A percentile compares a stretch with the other conserved stretches of the same genome.
phyloP scores from a whole-genome alignment of 306 rosid species.

The Styphnolobium japonicum region DNA sequence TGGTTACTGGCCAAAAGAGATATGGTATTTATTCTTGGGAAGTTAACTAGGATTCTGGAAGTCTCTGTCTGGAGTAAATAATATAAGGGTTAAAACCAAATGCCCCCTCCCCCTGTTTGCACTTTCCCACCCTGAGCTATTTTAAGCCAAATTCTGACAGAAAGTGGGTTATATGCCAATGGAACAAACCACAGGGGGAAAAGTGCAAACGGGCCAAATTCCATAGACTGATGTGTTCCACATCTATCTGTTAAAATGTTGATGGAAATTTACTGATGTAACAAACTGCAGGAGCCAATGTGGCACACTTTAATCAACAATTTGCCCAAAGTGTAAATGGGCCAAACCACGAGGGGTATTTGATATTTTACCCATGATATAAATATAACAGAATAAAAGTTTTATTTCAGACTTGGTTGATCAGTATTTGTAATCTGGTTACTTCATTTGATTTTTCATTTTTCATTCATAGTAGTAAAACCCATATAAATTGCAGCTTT shows the following conservation, averaged over 20 bases:
- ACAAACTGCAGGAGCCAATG: neutral
- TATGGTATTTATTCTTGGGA: neutral
- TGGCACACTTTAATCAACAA: neutral
- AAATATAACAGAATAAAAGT: neutral
- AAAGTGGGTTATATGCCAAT: neutral
- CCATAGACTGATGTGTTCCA: neutral
- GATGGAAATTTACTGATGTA: neutral
- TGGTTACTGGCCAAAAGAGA: neutral
- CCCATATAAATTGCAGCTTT: neutral
- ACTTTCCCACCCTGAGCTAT: neutral
- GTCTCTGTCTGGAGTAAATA: neutral
- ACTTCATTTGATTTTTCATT: too few species aligned
- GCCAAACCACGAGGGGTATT: neutral
- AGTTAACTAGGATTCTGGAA: conserved; percentile 3
- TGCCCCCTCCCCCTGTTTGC: neutral
- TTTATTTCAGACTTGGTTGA: neutral
- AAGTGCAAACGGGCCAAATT: neutral
- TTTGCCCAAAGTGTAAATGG: neutral
- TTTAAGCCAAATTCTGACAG: neutral
- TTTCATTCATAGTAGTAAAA: neutral
- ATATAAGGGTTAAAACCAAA: neutral
- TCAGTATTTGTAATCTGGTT: neutral
- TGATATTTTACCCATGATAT: neutral
- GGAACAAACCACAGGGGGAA: neutral
- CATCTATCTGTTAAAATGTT: neutral